Evolutionary conservation across 345 rosid species (phyloP), one percentile per base, ranked within the genome.

Genomic region (Gossypium sturtianum): DNA sequence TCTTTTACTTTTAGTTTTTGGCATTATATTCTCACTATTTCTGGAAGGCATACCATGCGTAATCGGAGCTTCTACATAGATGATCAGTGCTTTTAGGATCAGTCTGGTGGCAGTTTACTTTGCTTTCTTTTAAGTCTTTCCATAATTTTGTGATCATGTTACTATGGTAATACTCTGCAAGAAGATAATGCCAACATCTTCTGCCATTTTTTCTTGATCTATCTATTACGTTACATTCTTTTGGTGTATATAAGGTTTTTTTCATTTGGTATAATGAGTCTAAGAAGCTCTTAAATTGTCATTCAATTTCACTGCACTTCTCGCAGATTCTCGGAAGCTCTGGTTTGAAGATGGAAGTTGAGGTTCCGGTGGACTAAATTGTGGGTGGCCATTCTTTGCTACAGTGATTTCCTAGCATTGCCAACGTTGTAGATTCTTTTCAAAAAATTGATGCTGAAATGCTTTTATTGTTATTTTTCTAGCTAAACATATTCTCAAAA

Each of bases 301-400:
- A 16, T 69, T 10, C 25, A 69, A 27, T 52, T 51, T 34, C 0
- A 29, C 60, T 17, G 34, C 27, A 12, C 20, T 48, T 56, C 13
- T 45, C 16, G 25, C 92, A 88, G 97, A 82, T 89, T 84, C 87
- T 92, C 48, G 89, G 91, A 45, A 81, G 82, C 82, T 67, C 86
- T 43, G 87, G 63, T 75, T 76, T 89, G 74, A 86, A 84, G 82
- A 86, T 89, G 93, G 91, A 92, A 75, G 93, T 88, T 25, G 97
- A 92, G 83, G 91, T 90, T 77, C 93, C 88, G 1, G 96, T 88
- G 74, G 97, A 92, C 73, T 89, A 83, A 84, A 59, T 12, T 12
- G 44, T 8, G 69, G 45, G 63, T 71, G 27, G 51, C 15, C 57
- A 5, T 44, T 23, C 16, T 58, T 2, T 43, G 20, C 23, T 3